Base-by-base conservation (phyloP, 176 grass and related monocot species). In the Dendrocalamus sinicus region DNA sequence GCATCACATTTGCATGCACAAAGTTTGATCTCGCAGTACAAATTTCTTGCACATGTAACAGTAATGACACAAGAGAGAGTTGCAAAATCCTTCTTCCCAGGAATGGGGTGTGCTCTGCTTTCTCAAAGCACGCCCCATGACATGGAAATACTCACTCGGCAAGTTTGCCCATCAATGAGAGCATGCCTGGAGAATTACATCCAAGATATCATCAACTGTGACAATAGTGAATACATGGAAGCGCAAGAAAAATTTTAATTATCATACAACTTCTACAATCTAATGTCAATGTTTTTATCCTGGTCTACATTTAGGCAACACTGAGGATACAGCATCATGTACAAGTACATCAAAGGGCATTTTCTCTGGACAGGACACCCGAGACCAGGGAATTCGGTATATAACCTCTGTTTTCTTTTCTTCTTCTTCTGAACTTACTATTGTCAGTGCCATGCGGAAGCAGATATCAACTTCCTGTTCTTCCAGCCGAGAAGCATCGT, bases 401-500 rank as follows among this genome's bases (percentile, higher is more conserved):
- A 55, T 72, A 87, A 78, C 74, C 74, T 47, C 55, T 67, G 14
- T 63, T 77, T 85, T 47, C 55, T 86, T 75, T 30, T 79, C 55
- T 84, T 75, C 59, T 67, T 64, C 51, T 20, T 8, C 22, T 80
- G 44, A 88, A 41, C 63, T 68, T 75, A 20, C 15, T 64, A 26
- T 46, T 76, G 62, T 95, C 78, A 98, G 69, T 98, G 83, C 96
- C 96, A 98, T 9, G 96, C 96, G 74, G 96, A 95, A 55, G 93
- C 93, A 37, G 96, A 98, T 84, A 98, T 98, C 93, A 98, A 80
- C 69, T 89, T 98, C 75, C 96, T 93, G 58, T 79, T 98, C 70
- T 91, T 98, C 96, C 96, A 98, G 40, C 96, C 96, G 13, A 98
- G 86, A 32, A 98, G 87, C 84, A 98, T 84, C 3, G 93, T 86